Evolutionary conservation across 257 asterid species (phyloP).

Genomic region (Perilla frutescens): DNA sequence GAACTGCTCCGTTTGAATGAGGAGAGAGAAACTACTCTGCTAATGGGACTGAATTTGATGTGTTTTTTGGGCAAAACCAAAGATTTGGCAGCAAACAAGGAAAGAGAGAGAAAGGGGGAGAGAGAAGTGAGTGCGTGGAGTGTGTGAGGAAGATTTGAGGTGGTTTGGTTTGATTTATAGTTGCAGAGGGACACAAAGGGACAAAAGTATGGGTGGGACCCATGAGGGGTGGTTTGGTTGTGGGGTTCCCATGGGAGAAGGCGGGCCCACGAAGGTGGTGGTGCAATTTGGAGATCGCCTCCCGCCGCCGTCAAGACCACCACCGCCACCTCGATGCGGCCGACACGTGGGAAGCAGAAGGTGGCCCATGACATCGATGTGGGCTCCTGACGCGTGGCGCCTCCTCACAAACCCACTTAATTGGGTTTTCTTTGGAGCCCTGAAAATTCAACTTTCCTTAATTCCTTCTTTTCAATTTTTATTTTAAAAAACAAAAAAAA

Average conservation of each 20-base stretch:
- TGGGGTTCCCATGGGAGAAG: slow-evolving; percentile 8
- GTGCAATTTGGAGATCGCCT: background rate
- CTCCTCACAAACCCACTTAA: slow-evolving; percentile 29
- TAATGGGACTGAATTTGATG: slow-evolving; percentile 7
- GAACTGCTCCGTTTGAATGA: background rate
- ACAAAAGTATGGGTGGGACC: slow-evolving; percentile 49
- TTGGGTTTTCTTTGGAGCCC: slow-evolving; percentile 22
- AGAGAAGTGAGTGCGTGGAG: slow-evolving; percentile 22
- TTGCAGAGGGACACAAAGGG: slow-evolving; percentile 48
- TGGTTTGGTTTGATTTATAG: slow-evolving; percentile 60
- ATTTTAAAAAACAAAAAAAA: no score
- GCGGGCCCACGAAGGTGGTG: background rate
- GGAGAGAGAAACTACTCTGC: background rate
- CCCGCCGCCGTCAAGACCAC: slow-evolving; percentile 47
- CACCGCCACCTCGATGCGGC: slow-evolving; percentile 35
- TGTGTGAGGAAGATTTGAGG: slow-evolving; percentile 51
- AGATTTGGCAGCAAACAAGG: background rate
- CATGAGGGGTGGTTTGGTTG: slow-evolving; percentile 7
- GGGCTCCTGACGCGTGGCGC: slow-evolving; percentile 50
- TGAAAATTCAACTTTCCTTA: slow-evolving; percentile 1
- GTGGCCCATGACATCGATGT: slow-evolving; percentile 40
- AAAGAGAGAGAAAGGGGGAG: slow-evolving; percentile 15
- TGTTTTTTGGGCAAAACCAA: background rate
- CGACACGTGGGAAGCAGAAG: slow-evolving; percentile 49
- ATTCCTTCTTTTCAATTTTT: no score